Conservation (phyloP, 2,329 filamentous ascomycete genomes). For the Stemphylium beticola region DNA sequence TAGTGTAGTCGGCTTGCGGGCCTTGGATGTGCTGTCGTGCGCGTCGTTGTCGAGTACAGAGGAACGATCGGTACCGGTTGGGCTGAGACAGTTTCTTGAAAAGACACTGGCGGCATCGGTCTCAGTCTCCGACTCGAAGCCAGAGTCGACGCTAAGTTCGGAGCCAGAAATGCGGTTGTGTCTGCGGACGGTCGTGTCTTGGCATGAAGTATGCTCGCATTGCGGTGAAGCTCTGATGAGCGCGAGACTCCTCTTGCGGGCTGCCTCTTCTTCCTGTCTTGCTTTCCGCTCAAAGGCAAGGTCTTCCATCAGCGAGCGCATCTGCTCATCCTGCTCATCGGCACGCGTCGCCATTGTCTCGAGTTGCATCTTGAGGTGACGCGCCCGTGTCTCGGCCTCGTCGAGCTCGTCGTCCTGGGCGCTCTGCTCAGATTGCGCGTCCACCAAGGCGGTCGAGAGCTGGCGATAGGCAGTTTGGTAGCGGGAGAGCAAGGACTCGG, state of each 20-base stretch:
- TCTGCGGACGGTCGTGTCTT: conserved; percentile 24
- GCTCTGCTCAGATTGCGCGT: conserved; percentile 61
- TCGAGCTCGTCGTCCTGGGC: conserved; percentile 67
- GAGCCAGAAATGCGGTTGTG: conserved; percentile 46
- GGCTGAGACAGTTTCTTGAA: conserved; percentile 48
- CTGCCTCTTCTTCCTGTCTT: conserved; percentile 44
- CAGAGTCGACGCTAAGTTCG: conserved; percentile 58
- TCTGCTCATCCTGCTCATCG: conserved; percentile 62
- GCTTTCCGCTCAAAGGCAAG: conserved; percentile 43
- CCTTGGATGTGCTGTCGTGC: conserved; percentile 35
- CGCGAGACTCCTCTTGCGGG: conserved; percentile 39
- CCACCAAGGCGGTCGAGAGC: conserved; percentile 52
- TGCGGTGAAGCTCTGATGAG: conserved; percentile 31
- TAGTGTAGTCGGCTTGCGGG: conserved; percentile 39
- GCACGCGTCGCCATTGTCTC: conserved; percentile 64
- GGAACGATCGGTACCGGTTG: conserved; percentile 41
- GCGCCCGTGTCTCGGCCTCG: conserved; percentile 63
- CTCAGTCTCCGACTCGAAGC: conserved; percentile 65
- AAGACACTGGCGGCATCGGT: conserved; percentile 54
- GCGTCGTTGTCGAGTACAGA: conserved; percentile 46
- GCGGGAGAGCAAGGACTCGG: conserved; percentile 60
- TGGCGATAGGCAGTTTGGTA: conserved; percentile 64
- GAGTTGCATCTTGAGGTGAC: conserved; percentile 66
- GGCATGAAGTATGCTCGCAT: conserved; percentile 26
- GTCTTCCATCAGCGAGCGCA: conserved; percentile 48